A percentile compares a stretch with the other conserved stretches of the same genome.
phyloP scores from a whole-genome alignment of 2,329 filamentous ascomycete species.

The Calonectria montana region DNA sequence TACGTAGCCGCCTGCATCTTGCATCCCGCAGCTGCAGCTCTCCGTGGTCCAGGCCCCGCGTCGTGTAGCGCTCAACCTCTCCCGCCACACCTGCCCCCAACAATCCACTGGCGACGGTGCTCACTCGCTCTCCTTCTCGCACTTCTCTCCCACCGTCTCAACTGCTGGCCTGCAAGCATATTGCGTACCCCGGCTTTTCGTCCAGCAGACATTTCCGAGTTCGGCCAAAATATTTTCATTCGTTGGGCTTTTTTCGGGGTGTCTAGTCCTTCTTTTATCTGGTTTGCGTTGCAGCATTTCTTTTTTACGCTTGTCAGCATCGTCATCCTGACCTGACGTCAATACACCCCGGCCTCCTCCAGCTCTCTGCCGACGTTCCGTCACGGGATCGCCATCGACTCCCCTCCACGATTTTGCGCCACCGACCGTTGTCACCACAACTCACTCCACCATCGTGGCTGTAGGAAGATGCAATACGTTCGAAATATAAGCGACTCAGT shows the following conservation, averaged over 20 bases:
- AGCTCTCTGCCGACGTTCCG: slow-evolving; percentile 14
- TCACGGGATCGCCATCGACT: slow-evolving; percentile 12
- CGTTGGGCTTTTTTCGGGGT: background rate
- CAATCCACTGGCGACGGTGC: slow-evolving; percentile 15
- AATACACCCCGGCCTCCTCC: slow-evolving; percentile 13
- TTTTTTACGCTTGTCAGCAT: background rate
- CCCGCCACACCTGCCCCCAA: slow-evolving; percentile 19
- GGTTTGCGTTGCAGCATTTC: background rate
- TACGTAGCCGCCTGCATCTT: background rate
- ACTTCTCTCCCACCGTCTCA: slow-evolving; percentile 15
- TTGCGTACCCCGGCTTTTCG: slow-evolving; percentile 7
- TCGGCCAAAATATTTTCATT: background rate
- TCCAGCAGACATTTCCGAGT: background rate
- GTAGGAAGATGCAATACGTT: slow-evolving; percentile 89
- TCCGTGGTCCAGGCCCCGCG: slow-evolving; percentile 3
- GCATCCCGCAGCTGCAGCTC: background rate
- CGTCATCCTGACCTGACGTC: slow-evolving; percentile 18
- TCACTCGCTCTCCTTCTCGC: slow-evolving; percentile 15
- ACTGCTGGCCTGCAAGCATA: slow-evolving; percentile 9
- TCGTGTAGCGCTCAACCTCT: slow-evolving; percentile 2
- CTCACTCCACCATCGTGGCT: background rate
- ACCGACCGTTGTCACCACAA: background rate
- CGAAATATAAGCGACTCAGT: slow-evolving; percentile 94
- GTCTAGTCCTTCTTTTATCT: background rate
- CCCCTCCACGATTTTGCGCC: background rate